Evolutionary conservation across 2,329 filamentous ascomycete species (phyloP), one percentile per base, ranked within the genome.

Genomic region (Cordyceps cateniannulata): DNA sequence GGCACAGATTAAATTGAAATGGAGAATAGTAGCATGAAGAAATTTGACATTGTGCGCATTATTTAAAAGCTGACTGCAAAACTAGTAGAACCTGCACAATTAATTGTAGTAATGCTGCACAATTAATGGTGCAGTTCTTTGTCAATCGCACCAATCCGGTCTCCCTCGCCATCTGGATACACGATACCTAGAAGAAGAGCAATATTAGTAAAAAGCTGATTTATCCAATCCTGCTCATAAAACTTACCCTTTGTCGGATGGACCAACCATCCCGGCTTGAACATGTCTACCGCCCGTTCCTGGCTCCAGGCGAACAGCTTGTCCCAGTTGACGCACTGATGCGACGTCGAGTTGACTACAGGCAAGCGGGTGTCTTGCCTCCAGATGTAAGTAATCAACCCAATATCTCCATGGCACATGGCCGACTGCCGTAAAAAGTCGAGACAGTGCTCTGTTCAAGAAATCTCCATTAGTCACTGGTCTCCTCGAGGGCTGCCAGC

Each of bases 371-470:
- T 60, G 20, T 60, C 57, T 12, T 40, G 35, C 40, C 57, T 35
- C 57, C 57, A 60, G 9, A 60, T 53, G 29, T 60, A 60, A 3
- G 57, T 60, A 38, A 60, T 60, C n/a, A 60, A n/a, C 12, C 57
- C 57, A 8, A 60, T 24, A 16, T 60, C 57, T n/a, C 57, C 57
- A 9, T 60, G 57, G 22, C 57, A 60, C 57, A 60, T 60, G 22
- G 57, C 57, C n/a, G 57, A 60, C 48, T 60, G 57, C 16, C 57
- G 47, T 22, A 60, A 8, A 45, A 60, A 53, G 40, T 60, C 57
- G 22, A 60, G 57, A 10, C 57, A 60, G 38, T 60, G 57, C 14
- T 60, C 57, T 59, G 16, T 49, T 32, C n/a, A 10, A 12, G 12
- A 42, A 10, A 7, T 3, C 25, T 18, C 7, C 1, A 32, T 51